A percentile compares a stretch with the other conserved stretches of the same genome.
These are phyloP conservation scores for Skeletonema tropicum DNA, from an alignment of 108 stramenopile species.

Conservation along the genomic window DNA sequence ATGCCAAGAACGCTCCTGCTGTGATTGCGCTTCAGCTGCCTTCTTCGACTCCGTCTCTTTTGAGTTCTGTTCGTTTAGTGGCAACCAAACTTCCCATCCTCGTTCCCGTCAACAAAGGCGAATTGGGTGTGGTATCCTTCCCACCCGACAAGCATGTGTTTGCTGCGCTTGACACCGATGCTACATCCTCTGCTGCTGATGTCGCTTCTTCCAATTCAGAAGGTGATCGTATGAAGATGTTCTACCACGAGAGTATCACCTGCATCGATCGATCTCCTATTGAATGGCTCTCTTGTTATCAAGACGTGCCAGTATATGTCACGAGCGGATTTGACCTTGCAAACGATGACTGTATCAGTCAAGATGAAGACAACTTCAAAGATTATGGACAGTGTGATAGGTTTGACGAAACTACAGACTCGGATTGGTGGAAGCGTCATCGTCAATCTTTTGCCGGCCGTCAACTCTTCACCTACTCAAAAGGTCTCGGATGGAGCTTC, in stretches of 20 bases:
- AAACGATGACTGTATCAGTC: constrained; percentile 64
- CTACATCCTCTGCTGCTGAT: constrained; percentile 58
- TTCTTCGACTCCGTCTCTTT: constrained; percentile 20
- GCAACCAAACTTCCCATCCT: constrained; percentile 41
- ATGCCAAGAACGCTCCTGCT: constrained; percentile 23
- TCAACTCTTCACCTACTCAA: constrained; percentile 71
- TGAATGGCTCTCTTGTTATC: constrained; percentile 63
- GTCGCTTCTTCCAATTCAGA: constrained; percentile 60
- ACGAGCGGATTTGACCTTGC: constrained; percentile 67
- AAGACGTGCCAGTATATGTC: constrained; percentile 55
- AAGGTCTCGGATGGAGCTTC: constrained; percentile 76
- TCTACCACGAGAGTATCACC: constrained; percentile 69
- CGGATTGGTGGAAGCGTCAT: constrained; percentile 77
- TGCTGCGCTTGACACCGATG: constrained; percentile 53
- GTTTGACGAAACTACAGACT: constrained; percentile 69
- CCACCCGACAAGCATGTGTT: constrained; percentile 46
- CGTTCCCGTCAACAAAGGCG: constrained; percentile 53
- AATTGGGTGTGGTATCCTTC: constrained; percentile 29
- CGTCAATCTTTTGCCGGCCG: constrained; percentile 64
- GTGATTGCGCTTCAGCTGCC: constrained; percentile 63
- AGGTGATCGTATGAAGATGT: constrained; percentile 77
- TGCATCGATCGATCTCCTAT: constrained; percentile 73
- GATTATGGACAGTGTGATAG: constrained; percentile 84
- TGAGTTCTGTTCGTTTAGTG: constrained; percentile 37
- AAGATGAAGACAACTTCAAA: constrained; percentile 40